Evolutionary conservation across 108 stramenopile genomes (phyloP).

Genomic region (Pseudonitzschia multiseries): DNA sequence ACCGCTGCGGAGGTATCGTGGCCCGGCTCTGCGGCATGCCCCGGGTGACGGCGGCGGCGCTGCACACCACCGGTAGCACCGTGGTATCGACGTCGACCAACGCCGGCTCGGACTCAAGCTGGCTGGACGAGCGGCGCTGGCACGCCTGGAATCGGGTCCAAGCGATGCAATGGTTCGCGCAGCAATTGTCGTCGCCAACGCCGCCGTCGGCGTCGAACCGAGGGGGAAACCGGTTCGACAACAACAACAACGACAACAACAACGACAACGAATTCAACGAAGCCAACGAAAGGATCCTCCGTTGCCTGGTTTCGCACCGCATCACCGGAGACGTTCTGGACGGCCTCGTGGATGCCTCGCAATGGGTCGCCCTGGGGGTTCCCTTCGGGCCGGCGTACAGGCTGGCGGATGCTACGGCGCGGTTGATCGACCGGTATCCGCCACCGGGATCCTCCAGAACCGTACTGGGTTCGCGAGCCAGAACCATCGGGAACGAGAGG

Average conservation of each 20-base stretch:
- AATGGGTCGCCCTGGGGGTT: slow-evolving; percentile 14
- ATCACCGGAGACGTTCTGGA: slow-evolving; percentile 29
- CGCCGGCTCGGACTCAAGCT: background rate
- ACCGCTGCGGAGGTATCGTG: background rate
- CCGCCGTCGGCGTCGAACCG: no score
- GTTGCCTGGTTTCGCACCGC: slow-evolving; percentile 5
- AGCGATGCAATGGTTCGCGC: slow-evolving; percentile 25
- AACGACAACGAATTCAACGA: slow-evolving; percentile 7
- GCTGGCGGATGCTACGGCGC: slow-evolving; percentile 9
- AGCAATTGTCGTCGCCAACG: slow-evolving; percentile 1
- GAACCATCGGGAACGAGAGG: background rate
- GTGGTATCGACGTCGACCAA: background rate
- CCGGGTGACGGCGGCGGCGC: no score
- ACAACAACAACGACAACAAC: slow-evolving; percentile 1
- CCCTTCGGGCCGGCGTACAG: slow-evolving; percentile 29
- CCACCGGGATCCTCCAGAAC: slow-evolving; percentile 18
- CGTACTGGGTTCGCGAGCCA: no score
- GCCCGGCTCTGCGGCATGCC: slow-evolving; percentile 1
- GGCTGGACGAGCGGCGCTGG: slow-evolving; percentile 22
- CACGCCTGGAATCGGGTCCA: slow-evolving; percentile 21
- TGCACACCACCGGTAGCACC: no score
- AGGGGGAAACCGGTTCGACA: background rate
- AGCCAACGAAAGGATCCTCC: background rate
- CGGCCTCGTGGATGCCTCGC: background rate
- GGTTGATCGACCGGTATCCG: slow-evolving; percentile 16